phyloP scores from a whole-genome alignment of 2,329 filamentous ascomycete genomes.

The Apiospora malaysiana region DNA sequence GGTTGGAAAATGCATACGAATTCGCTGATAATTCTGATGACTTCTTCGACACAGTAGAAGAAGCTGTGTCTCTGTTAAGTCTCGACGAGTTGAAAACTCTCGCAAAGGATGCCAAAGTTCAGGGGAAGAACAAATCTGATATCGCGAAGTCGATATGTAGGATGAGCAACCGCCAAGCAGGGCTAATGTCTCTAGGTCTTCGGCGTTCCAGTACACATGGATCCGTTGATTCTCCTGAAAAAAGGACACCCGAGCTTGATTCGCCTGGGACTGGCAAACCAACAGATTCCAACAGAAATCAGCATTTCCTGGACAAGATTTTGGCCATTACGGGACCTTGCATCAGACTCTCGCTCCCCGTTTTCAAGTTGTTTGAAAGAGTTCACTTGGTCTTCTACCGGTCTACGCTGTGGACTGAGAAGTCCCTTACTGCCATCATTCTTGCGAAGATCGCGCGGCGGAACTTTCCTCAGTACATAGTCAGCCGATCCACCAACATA shows the following conservation, averaged over 20 bases:
- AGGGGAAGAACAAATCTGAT: slow-evolving; percentile 87
- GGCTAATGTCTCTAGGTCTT: slow-evolving; percentile 73
- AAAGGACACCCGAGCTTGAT: slow-evolving; percentile 44
- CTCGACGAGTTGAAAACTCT: slow-evolving; percentile 86
- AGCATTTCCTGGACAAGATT: slow-evolving; percentile 79
- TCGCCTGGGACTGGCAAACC: slow-evolving; percentile 33
- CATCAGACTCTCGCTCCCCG: slow-evolving; percentile 75
- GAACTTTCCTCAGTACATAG: slow-evolving; percentile 89
- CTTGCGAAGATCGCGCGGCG: slow-evolving; percentile 86
- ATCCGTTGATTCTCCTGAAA: slow-evolving; percentile 56
- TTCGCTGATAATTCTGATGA: slow-evolving; percentile 83
- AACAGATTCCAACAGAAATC: slow-evolving; percentile 65
- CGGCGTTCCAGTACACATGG: slow-evolving; percentile 67
- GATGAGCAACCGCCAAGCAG: slow-evolving; percentile 75
- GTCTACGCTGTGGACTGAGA: slow-evolving; percentile 96
- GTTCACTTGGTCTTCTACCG: slow-evolving; percentile 96
- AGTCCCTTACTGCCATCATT: slow-evolving; percentile 93
- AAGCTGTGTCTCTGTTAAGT: slow-evolving; percentile 81
- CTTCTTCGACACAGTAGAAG: slow-evolving; percentile 77
- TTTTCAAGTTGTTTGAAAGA: slow-evolving; percentile 85
- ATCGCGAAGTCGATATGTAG: slow-evolving; percentile 75
- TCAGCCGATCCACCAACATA: slow-evolving; percentile 87
- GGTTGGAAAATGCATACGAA: slow-evolving; percentile 64
- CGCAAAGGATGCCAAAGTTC: slow-evolving; percentile 84
- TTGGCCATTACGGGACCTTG: slow-evolving; percentile 80